phyloP scores from a whole-genome alignment of 2,329 filamentous ascomycete species.

The Mycosphaerella arachidis region DNA sequence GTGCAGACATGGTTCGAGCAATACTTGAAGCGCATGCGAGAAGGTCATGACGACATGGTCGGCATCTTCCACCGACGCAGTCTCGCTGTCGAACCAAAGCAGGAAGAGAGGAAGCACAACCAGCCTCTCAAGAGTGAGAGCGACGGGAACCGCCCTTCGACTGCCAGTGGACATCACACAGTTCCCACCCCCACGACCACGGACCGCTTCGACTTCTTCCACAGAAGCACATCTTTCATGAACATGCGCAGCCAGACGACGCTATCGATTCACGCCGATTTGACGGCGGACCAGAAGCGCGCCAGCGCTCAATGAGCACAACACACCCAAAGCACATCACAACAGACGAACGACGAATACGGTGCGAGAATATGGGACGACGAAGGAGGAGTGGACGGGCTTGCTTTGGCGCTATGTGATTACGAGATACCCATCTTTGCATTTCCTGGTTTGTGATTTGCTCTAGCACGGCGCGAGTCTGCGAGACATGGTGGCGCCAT shows the following conservation, averaged over 20 bases:
- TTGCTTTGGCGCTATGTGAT: not conserved
- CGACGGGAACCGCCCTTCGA: slow-evolving; percentile 20
- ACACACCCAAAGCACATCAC: not conserved
- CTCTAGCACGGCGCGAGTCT: not conserved
- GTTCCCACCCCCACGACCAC: not conserved
- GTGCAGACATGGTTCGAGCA: slow-evolving; percentile 89
- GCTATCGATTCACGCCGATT: not conserved
- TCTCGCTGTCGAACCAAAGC: slow-evolving; percentile 68
- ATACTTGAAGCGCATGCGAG: slow-evolving; percentile 72
- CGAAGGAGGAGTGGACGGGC: not conserved
- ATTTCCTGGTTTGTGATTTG: not conserved
- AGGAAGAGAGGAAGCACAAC: slow-evolving; percentile 11
- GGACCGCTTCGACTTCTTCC: slow-evolving; percentile 11
- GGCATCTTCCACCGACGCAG: slow-evolving; percentile 77
- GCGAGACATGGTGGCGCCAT: no score
- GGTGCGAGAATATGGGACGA: not conserved
- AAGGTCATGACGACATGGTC: slow-evolving; percentile 57
- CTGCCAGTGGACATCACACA: slow-evolving; percentile 7
- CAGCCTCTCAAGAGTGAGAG: not conserved
- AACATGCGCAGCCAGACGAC: slow-evolving; percentile 7
- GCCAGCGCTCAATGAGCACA: slow-evolving; percentile 5
- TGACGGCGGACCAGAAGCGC: slow-evolving; percentile 1
- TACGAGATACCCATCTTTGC: slow-evolving; percentile 8
- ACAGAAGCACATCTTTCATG: slow-evolving; percentile 3
- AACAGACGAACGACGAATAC: not conserved